phyloP scores from a whole-genome alignment of 257 asterid species.

The Solanum ossicruentum region DNA sequence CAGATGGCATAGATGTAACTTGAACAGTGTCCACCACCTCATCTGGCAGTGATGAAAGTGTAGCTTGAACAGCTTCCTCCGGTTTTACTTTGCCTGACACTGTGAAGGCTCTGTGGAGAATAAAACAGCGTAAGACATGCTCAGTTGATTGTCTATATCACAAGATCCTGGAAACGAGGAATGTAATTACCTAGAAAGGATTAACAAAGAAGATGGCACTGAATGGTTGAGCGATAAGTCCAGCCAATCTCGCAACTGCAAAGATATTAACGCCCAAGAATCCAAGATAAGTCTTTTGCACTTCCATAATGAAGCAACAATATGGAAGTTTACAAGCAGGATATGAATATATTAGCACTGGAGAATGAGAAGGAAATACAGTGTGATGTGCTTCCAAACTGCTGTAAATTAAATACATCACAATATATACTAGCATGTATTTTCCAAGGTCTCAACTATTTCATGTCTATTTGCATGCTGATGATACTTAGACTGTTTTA shows the following conservation, averaged over 20 bases:
- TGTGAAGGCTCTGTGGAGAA: conserved; percentile 51
- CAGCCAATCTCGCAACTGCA: conserved; percentile 87
- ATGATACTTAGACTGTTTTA: neutral
- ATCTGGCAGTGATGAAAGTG: conserved; percentile 84
- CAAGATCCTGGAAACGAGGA: neutral
- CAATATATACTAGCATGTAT: neutral
- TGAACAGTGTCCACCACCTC: conserved; percentile 90
- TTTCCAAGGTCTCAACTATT: neutral
- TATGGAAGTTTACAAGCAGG: neutral
- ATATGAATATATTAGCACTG: neutral
- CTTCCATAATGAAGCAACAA: neutral
- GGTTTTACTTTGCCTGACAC: conserved; percentile 72
- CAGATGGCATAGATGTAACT: conserved; percentile 67
- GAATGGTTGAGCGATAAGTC: conserved; percentile 85
- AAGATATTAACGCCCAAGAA: neutral
- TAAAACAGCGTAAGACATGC: neutral
- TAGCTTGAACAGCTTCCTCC: conserved; percentile 79
- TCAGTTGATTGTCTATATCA: neutral
- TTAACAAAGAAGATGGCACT: conserved; percentile 82
- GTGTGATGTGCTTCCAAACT: neutral
- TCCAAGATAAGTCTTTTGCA: neutral
- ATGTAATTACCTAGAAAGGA: conserved; percentile 61
- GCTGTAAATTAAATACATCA: neutral
- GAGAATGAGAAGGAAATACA: neutral
- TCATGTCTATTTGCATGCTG: neutral